Conservation (phyloP, 306 rosid genomes). For the Carpinus viminea region DNA sequence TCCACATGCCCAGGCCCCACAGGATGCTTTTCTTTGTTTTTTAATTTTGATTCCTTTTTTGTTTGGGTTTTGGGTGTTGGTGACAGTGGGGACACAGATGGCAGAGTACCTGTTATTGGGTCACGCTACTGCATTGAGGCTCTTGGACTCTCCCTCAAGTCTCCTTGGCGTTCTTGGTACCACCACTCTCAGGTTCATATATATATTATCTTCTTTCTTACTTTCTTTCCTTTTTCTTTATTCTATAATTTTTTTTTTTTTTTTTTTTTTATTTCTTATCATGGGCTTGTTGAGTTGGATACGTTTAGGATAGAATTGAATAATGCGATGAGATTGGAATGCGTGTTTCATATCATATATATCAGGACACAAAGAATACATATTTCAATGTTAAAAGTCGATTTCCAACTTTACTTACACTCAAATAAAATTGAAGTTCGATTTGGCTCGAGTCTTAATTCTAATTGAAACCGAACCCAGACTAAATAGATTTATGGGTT, state of each 20-base stretch:
- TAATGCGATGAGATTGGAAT: no score
- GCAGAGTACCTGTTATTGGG: constrained; percentile 54
- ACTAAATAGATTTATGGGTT: no score
- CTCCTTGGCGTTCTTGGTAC: constrained; percentile 56
- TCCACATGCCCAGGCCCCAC: background rate
- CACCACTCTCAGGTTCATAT: constrained; percentile 40
- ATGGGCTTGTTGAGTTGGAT: no score
- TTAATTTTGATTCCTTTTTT: background rate
- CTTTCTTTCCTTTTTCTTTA: background rate
- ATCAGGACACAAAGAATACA: no score
- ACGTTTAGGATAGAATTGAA: no score
- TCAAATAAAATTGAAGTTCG: no score
- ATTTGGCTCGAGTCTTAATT: no score
- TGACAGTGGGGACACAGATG: constrained; percentile 61
- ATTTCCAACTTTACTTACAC: no score
- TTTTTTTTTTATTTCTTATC: background rate
- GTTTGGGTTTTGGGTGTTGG: background rate
- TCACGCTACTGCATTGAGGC: constrained; percentile 55
- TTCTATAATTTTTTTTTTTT: background rate
- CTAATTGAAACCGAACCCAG: no score
- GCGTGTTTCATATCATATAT: no score
- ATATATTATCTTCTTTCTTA: background rate
- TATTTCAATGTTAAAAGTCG: no score
- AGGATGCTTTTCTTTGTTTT: background rate
- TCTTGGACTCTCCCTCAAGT: constrained; percentile 43